A percentile compares a stretch with the other conserved stretches of the same genome.
These are phyloP conservation scores for Penicillium sp. DNA, from an alignment of 2,329 filamentous ascomycete genomes.

Conservation along the genomic window DNA sequence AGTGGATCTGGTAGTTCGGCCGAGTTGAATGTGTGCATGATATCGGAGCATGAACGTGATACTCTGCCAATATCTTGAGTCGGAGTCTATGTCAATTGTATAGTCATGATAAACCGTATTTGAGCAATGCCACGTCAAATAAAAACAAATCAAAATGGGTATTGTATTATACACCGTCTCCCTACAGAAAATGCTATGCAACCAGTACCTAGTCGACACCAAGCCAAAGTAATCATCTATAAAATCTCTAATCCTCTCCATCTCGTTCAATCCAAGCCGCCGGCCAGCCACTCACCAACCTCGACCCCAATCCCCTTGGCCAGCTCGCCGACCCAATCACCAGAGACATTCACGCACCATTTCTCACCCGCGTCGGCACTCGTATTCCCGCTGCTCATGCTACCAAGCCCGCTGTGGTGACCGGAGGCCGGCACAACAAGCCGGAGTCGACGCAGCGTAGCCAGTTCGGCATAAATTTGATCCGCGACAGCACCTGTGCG, in stretches of 20 bases:
- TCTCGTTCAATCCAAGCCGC: conserved; percentile 30
- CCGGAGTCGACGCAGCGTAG: conserved; percentile 43
- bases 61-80: too few species aligned
- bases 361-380: conserved; percentile 41
- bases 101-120: too few species aligned
- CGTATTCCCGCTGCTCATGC: conserved; percentile 32
- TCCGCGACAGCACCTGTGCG: conserved; percentile 38
- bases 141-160: too few species aligned
- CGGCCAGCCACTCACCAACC: conserved; percentile 42
- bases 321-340: conserved; percentile 44
- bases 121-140: too few species aligned
- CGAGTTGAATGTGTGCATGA: too few species aligned
- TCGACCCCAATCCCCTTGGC: conserved; percentile 43
- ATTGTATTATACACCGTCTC: too few species aligned
- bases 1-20: conserved; percentile 21
- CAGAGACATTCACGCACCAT: conserved; percentile 46
- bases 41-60: too few species aligned
- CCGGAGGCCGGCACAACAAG: conserved; percentile 42
- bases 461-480: conserved; percentile 42
- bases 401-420: conserved; percentile 27
- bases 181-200: neutral
- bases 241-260: neutral
- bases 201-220: neutral
- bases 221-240: neutral
- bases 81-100: too few species aligned